Evolutionary conservation across 352 stramenopile species (phyloP).

Genomic region (Phytophthora niederhauseri): DNA sequence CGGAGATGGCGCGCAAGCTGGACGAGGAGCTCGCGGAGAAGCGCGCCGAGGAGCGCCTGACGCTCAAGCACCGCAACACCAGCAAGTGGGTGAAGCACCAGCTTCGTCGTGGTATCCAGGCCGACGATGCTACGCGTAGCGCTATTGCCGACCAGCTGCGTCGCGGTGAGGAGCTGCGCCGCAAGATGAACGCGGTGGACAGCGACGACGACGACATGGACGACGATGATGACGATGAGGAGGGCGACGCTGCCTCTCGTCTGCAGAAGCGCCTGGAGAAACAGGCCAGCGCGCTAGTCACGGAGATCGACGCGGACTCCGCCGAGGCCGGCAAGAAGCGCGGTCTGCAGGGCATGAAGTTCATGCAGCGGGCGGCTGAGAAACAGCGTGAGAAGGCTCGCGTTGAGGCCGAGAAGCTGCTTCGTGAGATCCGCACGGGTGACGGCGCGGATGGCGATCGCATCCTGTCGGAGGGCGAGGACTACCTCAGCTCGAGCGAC

Average conservation of each 20-base stretch:
- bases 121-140: constrained; percentile 92
- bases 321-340: constrained; percentile 57
- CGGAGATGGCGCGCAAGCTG: constrained; percentile 67
- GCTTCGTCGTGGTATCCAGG: constrained; percentile 91
- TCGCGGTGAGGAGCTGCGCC: constrained; percentile 92
- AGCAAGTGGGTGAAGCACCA: constrained; percentile 97
- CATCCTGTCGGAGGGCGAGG: constrained; percentile 61
- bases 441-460: constrained; percentile 74
- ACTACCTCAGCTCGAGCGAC: constrained; percentile 56
- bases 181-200: constrained; percentile 90
- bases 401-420: constrained; percentile 92
- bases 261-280: constrained; percentile 72
- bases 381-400: constrained; percentile 94
- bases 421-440: constrained; percentile 94
- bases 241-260: constrained; percentile 58
- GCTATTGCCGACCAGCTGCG: constrained; percentile 91
- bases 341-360: constrained; percentile 96
- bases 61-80: constrained; percentile 98
- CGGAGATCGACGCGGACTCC: constrained; percentile 74
- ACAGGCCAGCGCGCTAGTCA: constrained; percentile 75
- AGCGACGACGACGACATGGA: constrained; percentile 72
- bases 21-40: constrained; percentile 91
- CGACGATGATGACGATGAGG: constrained; percentile 57
- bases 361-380: constrained; percentile 98
- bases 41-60: constrained; percentile 97